Evolutionary conservation across 2,329 filamentous ascomycete species (phyloP), one percentile per base, ranked within the genome.

Genomic region (Penicillium sp.): DNA sequence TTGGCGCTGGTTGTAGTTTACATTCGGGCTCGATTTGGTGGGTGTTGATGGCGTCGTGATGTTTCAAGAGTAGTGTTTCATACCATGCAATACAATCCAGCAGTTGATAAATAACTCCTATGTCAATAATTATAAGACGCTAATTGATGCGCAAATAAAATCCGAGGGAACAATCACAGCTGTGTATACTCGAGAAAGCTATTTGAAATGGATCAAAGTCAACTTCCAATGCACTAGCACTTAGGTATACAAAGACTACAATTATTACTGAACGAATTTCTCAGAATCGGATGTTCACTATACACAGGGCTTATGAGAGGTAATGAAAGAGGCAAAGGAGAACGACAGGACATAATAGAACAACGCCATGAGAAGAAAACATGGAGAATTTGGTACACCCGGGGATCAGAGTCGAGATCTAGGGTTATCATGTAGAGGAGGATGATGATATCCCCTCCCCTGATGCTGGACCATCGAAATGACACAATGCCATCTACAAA

Each of bases 341-440:
- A 59, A 54, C 28, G 53, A 58, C 52, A 57, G 53, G 54, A 57
- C 50, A 62, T 60, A 59, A 61, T 59, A 57, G 52, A 60, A 60
- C 58, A 69, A 70, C 66, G 67, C 67, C 66, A 65, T 66, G 57
- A 59, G 53, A 61, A 60, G 56, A 58, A 54, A 59, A 58, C 52
- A 57, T 59, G 56, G 56, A 54, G 42, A 49, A 59, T 53, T 57
- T 58, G 53, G 54, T 60, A 60, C 58, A 60, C 59, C 58, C 57
- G 15, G 5, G 41, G 49, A 53, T 52, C 33, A 49, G 49, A 49
- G 42, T 53, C 48, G 41, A 48, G 50, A 49, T 56, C 50, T 48
- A 60, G 51, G 46, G 40, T 53, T 41, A 56, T 57, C 56, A 54
- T 49, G 46, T 46, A 45, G 46, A 53, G 13, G 39, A 23, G 20